Conservation (phyloP, 2,329 filamentous ascomycete species). For the Colletotrichum liaoningense region DNA sequence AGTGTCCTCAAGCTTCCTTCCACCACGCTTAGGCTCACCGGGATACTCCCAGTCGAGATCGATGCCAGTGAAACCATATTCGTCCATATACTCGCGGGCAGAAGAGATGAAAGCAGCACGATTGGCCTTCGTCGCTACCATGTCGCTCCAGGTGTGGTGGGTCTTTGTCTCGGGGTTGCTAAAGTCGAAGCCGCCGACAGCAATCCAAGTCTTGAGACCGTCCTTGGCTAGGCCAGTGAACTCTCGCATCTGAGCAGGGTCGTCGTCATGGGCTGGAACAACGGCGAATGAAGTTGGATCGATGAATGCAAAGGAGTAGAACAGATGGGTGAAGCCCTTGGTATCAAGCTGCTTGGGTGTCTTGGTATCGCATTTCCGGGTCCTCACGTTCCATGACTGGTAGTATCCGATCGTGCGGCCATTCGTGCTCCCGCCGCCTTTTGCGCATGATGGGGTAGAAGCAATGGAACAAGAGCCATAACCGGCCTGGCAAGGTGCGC, state of each 20-base stretch:
- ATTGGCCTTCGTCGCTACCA: not conserved
- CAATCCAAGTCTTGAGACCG: not conserved
- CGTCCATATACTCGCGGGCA: slow-evolving; percentile 17
- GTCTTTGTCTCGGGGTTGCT: not conserved
- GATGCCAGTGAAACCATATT: slow-evolving; percentile 24
- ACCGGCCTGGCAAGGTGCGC: too few species aligned
- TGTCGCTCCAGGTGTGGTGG: slow-evolving; percentile 5
- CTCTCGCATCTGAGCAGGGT: not conserved
- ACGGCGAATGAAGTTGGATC: not conserved
- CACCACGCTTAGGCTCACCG: too few species aligned
- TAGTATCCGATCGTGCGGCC: too few species aligned
- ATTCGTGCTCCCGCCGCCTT: too few species aligned
- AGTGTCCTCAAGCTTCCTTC: too few species aligned
- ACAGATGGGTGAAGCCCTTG: not conserved
- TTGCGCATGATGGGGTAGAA: too few species aligned
- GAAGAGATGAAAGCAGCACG: not conserved
- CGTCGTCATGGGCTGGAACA: not conserved
- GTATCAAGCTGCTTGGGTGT: not conserved
- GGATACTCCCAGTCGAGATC: too few species aligned
- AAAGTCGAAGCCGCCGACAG: not conserved
- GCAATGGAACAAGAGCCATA: too few species aligned
- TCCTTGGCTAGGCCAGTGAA: not conserved
- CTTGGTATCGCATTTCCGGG: not conserved
- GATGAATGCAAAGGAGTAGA: not conserved
- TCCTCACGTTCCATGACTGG: too few species aligned